phyloP scores from a whole-genome alignment of 1,284 basidiomycete genomes.

The Rhodotorula sp. region DNA sequence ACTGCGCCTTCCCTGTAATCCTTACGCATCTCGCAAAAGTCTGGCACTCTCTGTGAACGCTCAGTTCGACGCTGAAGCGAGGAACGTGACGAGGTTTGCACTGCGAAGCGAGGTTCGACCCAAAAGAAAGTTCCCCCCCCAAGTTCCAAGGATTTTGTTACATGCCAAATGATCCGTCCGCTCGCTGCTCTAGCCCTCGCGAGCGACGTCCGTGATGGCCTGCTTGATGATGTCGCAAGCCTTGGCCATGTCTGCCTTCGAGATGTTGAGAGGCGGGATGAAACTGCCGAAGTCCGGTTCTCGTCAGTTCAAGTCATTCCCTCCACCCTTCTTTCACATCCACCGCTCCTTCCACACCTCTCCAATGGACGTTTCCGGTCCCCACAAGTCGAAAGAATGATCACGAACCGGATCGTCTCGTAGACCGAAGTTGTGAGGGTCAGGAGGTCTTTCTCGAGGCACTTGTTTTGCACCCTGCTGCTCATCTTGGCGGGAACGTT shows the following conservation, averaged over 20 bases:
- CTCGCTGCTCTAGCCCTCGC: conserved; percentile 26
- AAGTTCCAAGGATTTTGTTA: no score
- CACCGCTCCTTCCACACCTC: not conserved
- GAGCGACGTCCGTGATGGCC: conserved; percentile 61
- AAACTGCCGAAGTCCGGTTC: conserved; percentile 14
- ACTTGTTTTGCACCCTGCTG: conserved; percentile 71
- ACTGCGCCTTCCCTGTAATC: no score
- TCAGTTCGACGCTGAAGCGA: no score
- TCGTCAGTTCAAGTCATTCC: not conserved
- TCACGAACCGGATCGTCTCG: conserved; percentile 35
- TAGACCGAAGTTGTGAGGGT: conserved; percentile 66
- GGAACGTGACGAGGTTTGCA: no score
- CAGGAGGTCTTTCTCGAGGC: conserved; percentile 77
- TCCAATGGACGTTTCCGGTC: no score
- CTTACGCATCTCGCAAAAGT: no score
- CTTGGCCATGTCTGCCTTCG: conserved; percentile 61
- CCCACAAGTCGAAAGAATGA: not conserved
- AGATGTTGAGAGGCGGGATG: conserved; percentile 64
- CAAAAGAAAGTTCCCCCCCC: no score
- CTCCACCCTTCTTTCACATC: not conserved
- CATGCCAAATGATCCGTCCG: no score
- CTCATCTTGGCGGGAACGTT: conserved; percentile 65
- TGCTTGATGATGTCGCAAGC: conserved; percentile 62
- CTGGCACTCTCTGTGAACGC: no score
- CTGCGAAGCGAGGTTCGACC: no score